Base-by-base conservation (phyloP, 140 eudicot genomes). In the Flaveria floridana region DNA sequence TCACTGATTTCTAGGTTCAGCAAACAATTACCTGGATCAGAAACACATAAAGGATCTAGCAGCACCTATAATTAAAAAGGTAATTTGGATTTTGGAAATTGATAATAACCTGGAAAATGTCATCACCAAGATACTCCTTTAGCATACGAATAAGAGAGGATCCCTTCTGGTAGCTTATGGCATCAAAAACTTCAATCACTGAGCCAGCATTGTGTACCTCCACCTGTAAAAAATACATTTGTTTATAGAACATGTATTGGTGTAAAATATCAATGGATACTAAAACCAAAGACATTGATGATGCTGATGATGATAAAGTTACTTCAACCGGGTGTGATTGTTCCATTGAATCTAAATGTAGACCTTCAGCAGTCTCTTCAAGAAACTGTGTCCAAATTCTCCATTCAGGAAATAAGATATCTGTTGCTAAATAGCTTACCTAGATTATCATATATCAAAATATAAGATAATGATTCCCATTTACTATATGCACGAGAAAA, bases 301-400 rank as follows among this genome's bases (percentile, higher is more conserved):
- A 55, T 16, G 42, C 50, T 65, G 50, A 42, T 14, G 42, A 66
- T 65, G 58, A 42, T 44, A 7, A 52, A 12, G 5, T 46, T 63
- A 77, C 90, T 86, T 86, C 90, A 52, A 83, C 82, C 50, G 87
- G 90, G 68, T 86, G 87, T 4, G 90, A 83, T 50, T 75, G 79
- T 72, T 84, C 84, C 68, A 83, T 61, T 51, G 86, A 81, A 78
- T 86, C 87, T 62, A 83, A 20, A 1, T 28, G 77, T 2, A 83
- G 87, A 71, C 90, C 90, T 2, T 78, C 78, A 66, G 86, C 85
- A 15, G 79, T 74, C 72, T 10, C 71, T 62, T 83, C 80, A 53
- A 86, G 87, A 65, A 83, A 86, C 72, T 86, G 86, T 64, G 76
- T 83, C 90, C 87, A 86, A 58, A 83, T 75, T 74, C 65, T 81